Evolutionary conservation across 179 eudicot species (phyloP), one percentile per base, ranked within the genome.

Genomic region (Beta corolliflora): DNA sequence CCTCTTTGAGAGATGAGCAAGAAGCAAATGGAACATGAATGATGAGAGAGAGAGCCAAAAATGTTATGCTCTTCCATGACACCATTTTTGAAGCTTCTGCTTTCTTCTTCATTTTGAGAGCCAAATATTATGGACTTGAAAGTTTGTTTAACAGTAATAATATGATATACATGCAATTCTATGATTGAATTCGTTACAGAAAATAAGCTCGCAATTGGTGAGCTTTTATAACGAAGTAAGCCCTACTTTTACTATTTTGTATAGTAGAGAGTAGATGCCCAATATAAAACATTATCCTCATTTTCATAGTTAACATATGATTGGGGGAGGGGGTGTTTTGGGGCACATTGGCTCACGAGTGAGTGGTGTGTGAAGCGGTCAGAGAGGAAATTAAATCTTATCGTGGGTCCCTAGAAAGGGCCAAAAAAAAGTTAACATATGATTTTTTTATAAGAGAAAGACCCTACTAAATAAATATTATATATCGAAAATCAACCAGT

Each of bases 1-100:
- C 80, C 55, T 85, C 69, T 52, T 72, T 81, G 46, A 69, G 61
- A 56, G 84, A 53, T 53, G 87, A 81, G 52, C 82, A 78, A 2
- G 67, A 79, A 52, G 60, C 46, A 60, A 44, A 74, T 68, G 84
- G 80, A 60, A 76, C 69, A 44, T 69, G 77, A 78, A 75, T 4
- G 1, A 78, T 16, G 12, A 70, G n/a, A 15, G 11, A 50, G 4
- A 84, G 19, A 9, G 44, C 56, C 9, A 81, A 16, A 73, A 16
- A 52, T 5, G 25, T 23, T 4, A 77, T 67, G 12, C 31, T 74
- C 23, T 71, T 78, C 45, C 31, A 25, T 55, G 63, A 56, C 52
- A 21, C 75, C 84, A 81, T 83, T 48, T n/a, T 78, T 68, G 11
- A 9, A 66, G 31, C 29, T 56, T 75, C 7, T 11, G n/a, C 52